A percentile compares a stretch with the other conserved stretches of the same genome.
phyloP scores from a whole-genome alignment of 768 basidiomycete species.

The Suillus weaverae region DNA sequence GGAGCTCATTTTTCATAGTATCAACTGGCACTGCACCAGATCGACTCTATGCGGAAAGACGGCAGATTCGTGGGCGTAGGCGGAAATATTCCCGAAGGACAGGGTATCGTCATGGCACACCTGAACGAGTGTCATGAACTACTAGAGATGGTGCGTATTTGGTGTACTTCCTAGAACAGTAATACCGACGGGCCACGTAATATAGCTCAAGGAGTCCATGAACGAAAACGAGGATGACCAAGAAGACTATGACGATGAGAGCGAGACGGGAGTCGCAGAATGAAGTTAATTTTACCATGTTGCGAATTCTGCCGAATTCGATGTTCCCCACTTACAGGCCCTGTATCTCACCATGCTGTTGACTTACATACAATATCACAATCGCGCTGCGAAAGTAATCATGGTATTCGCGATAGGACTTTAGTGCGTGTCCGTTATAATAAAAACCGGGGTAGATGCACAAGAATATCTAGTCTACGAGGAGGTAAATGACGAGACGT shows the following conservation, averaged over 20 bases:
- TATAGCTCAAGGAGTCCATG: slow-evolving; percentile 80
- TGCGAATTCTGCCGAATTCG: not conserved
- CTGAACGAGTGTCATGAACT: slow-evolving; percentile 95
- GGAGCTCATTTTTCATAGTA: slow-evolving; percentile 52
- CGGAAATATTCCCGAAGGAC: slow-evolving; percentile 91
- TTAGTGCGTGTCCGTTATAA: not conserved
- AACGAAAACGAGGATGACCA: slow-evolving; percentile 66
- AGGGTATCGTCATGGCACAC: slow-evolving; percentile 95
- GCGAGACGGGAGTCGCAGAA: slow-evolving; percentile 10
- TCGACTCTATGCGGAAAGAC: slow-evolving; percentile 89
- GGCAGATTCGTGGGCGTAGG: slow-evolving; percentile 91
- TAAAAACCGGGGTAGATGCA: not conserved
- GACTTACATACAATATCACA: slow-evolving; percentile 5
- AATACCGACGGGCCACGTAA: not conserved
- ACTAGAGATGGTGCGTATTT: slow-evolving; percentile 77
- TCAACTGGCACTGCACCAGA: slow-evolving; percentile 92
- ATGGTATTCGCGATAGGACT: slow-evolving; percentile 27
- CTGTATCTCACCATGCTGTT: not conserved
- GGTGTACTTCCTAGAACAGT: not conserved
- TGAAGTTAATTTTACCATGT: not conserved
- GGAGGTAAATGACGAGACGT: slow-evolving; percentile 77
- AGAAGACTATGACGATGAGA: slow-evolving; percentile 33
- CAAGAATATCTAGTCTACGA: slow-evolving; percentile 13
- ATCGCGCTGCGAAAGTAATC: slow-evolving; percentile 27
- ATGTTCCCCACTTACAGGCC: slow-evolving; percentile 5